Evolutionary conservation across 2,329 filamentous ascomycete genomes (phyloP), one percentile per base, ranked within the genome.

Genomic region (Colletotrichum falcatum): DNA sequence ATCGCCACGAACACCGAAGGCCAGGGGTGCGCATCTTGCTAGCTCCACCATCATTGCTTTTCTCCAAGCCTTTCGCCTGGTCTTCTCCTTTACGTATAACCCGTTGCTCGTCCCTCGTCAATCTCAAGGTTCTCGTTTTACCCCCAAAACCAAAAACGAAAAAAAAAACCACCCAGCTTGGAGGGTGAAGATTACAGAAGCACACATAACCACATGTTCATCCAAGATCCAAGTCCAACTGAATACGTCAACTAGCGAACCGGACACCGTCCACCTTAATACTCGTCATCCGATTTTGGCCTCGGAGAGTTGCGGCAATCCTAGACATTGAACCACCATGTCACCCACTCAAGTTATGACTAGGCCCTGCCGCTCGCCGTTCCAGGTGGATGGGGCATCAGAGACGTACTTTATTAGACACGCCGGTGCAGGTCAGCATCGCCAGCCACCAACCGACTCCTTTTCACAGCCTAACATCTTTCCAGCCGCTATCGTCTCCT

Each of bases 321-420:
- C 33, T 39, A 3, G 16, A 18, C 46, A 3, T 16, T 44, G 35
- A 37, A 49, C 30, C 46, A 33, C 11, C 46, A 72, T 72, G 70
- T 61, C 70, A 23, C 70, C 70, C 26, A 71, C 66, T 8, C 66
- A 72, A 55, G 53, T 66, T 35, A 44, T 66, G 51, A 62, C 39
- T 2, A 66, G 53, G 58, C 48, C 58, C 18, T 37, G 62, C 46
- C 58, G 48, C 59, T 66, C 60, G 26, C 58, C 51, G 14, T 70
- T 72, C 51, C 70, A 71, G 46, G 30, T 68, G 46, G 65, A 68
- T 16, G 68, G 68, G 23, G 14, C 68, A 30, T 33, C 68, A 39
- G 68, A 60, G 16, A 63, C 68, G 3, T 71, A 71, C 23, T 67
- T 71, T 30, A 39, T 63, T 42, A 71, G 65, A 37, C 62, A 68